Evolutionary conservation across 2,329 filamentous ascomycete species (phyloP).

Genomic region (Raffaelea arxii): DNA sequence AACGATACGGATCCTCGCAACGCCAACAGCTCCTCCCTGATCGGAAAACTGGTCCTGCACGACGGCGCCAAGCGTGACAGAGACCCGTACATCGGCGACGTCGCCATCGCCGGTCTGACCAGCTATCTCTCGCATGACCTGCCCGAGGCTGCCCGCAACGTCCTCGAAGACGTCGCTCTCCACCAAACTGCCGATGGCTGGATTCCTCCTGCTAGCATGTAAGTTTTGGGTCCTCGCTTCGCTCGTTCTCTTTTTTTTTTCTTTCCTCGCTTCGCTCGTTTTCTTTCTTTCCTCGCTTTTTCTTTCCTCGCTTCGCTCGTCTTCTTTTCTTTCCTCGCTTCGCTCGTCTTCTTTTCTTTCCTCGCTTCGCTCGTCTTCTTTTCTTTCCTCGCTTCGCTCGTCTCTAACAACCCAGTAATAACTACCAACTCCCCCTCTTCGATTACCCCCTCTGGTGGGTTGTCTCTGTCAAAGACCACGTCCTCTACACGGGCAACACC

Average conservation of each 20-base stretch:
- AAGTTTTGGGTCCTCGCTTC: slow-evolving; percentile 12
- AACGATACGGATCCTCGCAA: slow-evolving; percentile 39
- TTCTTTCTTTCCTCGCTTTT: too few species aligned
- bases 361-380: background rate
- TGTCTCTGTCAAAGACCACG: slow-evolving; percentile 34
- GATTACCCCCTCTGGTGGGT: slow-evolving; percentile 47
- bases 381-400: too few species aligned
- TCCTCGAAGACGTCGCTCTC: slow-evolving; percentile 37
- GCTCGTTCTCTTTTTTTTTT: background rate
- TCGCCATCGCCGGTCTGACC: slow-evolving; percentile 38
- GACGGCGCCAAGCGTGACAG: slow-evolving; percentile 43
- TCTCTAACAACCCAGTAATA: slow-evolving; percentile 17
- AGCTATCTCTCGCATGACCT: slow-evolving; percentile 36
- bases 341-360: background rate
- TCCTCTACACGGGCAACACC: slow-evolving; percentile 38
- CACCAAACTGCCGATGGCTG: slow-evolving; percentile 41
- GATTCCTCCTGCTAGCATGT: slow-evolving; percentile 45
- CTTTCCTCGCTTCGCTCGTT: background rate
- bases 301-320: background rate
- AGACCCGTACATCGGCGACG: slow-evolving; percentile 42
- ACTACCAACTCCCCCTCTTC: slow-evolving; percentile 37
- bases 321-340: background rate
- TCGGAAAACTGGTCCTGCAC: slow-evolving; percentile 35
- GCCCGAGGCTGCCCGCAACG: slow-evolving; percentile 30
- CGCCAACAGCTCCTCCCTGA: slow-evolving; percentile 30